phyloP scores from a whole-genome alignment of 805 yeast genomes.

The Teunomyces tritomae region DNA sequence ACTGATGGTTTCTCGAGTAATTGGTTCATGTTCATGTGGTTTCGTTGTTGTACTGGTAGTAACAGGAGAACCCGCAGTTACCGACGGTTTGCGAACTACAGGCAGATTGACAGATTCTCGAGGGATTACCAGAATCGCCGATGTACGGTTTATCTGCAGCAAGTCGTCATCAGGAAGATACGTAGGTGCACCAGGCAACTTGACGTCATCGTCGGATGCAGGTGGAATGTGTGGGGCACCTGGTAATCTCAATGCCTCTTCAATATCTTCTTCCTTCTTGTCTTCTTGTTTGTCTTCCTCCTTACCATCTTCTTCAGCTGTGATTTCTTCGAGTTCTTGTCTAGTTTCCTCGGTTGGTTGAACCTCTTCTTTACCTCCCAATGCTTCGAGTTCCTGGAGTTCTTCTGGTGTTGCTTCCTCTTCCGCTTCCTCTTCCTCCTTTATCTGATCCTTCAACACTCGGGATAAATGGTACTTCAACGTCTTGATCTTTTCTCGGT shows the following conservation, averaged over 20 bases:
- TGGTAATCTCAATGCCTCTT: slow-evolving; percentile 24
- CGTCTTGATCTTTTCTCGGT: slow-evolving; percentile 32
- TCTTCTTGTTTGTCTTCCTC: neutral
- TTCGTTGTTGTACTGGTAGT: too few species aligned
- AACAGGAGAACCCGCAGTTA: neutral
- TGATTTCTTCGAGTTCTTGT: neutral
- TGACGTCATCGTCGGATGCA: slow-evolving; percentile 21
- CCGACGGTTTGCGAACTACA: neutral
- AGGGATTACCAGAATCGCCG: slow-evolving; percentile 36
- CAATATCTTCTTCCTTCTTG: neutral
- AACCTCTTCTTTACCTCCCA: too few species aligned
- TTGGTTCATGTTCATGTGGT: neutral
- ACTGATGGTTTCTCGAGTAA: slow-evolving; percentile 39
- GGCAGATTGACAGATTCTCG: slow-evolving; percentile 12
- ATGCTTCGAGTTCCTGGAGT: slow-evolving; percentile 4
- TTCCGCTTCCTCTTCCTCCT: slow-evolving; percentile 18
- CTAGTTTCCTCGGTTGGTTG: too few species aligned
- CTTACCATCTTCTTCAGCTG: neutral
- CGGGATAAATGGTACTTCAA: slow-evolving; percentile 38
- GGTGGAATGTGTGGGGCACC: slow-evolving; percentile 40
- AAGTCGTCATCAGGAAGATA: slow-evolving; percentile 40
- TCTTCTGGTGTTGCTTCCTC: slow-evolving; percentile 23
- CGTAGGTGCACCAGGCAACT: slow-evolving; percentile 43
- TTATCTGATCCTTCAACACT: slow-evolving; percentile 37
- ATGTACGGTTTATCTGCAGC: slow-evolving; percentile 33